Evolutionary conservation across 2,329 filamentous ascomycete species (phyloP).

Genomic region (Blumeria hordei): DNA sequence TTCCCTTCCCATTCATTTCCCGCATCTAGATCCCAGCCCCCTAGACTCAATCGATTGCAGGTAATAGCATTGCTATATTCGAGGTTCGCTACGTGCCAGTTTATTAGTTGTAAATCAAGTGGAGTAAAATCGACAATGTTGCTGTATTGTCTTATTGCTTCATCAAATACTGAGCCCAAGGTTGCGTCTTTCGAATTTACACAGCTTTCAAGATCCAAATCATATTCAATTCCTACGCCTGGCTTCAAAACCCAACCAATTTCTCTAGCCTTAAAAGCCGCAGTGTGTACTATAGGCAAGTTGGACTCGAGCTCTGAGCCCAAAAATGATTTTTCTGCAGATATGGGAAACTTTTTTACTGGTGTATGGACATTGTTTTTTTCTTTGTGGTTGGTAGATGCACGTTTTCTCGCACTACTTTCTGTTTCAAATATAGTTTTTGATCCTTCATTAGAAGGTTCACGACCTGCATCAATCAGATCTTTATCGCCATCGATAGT

Average conservation of each 20-base stretch:
- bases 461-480: constrained; percentile 59
- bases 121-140: constrained; percentile 59
- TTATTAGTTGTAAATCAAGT: constrained; percentile 72
- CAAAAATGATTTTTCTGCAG: constrained; percentile 45
- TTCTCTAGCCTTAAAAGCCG: constrained; percentile 48
- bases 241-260: constrained; percentile 65
- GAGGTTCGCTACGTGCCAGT: constrained; percentile 95
- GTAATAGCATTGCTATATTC: constrained; percentile 94
- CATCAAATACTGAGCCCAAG: constrained; percentile 74
- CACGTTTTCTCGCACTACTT: constrained; percentile 30
- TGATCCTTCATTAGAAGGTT: constrained; percentile 44
- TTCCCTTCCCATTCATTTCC: constrained; percentile 94
- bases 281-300: constrained; percentile 42
- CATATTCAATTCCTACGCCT: constrained; percentile 35
- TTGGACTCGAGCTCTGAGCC: constrained; percentile 48
- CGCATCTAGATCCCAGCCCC: constrained; percentile 89
- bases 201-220: constrained; percentile 45
- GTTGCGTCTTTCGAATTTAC: constrained; percentile 42
- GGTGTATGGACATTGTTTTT: constrained; percentile 24
- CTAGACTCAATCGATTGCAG: constrained; percentile 64
- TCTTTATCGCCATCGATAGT: constrained; percentile 64
- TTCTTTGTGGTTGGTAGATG: constrained; percentile 25
- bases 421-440: constrained; percentile 53
- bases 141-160: constrained; percentile 74
- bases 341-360: constrained; percentile 9